Percentiles rank a stretch among this genome's conserved stretches.
Conservation (phyloP, 108 stramenopile genomes). For the Stephanodiscus triporus region DNA sequence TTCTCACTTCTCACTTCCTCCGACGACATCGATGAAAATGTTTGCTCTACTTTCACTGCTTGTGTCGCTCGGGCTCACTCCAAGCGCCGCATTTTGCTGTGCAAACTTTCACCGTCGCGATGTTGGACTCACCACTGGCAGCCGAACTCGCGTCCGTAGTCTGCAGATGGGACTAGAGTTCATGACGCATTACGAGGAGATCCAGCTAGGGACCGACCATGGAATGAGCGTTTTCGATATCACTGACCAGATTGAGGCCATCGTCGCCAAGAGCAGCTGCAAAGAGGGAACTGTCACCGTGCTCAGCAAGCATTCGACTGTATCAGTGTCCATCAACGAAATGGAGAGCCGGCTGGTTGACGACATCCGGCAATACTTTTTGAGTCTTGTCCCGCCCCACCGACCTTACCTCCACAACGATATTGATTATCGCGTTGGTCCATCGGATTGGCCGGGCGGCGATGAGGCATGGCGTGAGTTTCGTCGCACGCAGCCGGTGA, state of each 20-base stretch:
- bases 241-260: conserved; percentile 9
- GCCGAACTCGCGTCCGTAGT: background rate
- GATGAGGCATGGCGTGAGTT: conserved; percentile 45
- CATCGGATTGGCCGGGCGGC: conserved; percentile 35
- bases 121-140: background rate
- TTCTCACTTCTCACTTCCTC: too few species aligned
- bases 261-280: conserved; percentile 4
- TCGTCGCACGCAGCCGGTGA: conserved; percentile 35
- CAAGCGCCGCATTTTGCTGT: conserved; percentile 1
- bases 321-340: conserved; percentile 26
- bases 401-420: conserved; percentile 43
- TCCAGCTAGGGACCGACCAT: conserved; percentile 13
- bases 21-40: background rate
- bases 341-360: conserved; percentile 31
- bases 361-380: conserved; percentile 27
- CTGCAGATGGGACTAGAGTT: conserved; percentile 2
- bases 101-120: background rate
- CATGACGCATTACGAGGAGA: conserved; percentile 23
- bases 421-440: conserved; percentile 37
- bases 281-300: conserved; percentile 29
- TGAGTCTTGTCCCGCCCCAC: conserved; percentile 26
- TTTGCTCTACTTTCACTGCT: conserved; percentile 14
- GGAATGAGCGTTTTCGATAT: conserved; percentile 20
- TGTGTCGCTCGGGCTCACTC: background rate
- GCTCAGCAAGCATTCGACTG: conserved; percentile 22